phyloP scores from a whole-genome alignment of 352 stramenopile genomes.

The Phytophthora nicotianae region DNA sequence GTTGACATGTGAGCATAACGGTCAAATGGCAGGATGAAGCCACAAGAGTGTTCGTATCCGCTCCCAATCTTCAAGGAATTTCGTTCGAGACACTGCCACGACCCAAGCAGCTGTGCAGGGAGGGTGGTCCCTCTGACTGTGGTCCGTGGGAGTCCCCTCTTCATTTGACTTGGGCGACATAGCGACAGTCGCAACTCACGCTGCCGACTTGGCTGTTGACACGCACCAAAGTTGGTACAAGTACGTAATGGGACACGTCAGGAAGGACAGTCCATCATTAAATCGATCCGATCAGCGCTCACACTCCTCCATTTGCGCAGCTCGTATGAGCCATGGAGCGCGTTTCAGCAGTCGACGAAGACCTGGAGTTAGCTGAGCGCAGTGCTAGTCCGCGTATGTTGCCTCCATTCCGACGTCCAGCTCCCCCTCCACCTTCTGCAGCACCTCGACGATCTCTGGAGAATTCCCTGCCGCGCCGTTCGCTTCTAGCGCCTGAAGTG shows the following conservation, averaged over 20 bases:
- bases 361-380: constrained; percentile 24
- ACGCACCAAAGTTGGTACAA: constrained; percentile 15
- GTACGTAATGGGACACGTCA: constrained; percentile 8
- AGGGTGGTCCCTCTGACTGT: too few relatives aligned
- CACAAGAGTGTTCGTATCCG: constrained; percentile 18
- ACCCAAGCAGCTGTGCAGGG: constrained; percentile 16
- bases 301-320: constrained; percentile 16
- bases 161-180: constrained; percentile 16
- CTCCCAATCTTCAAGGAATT: constrained; percentile 27
- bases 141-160: constrained; percentile 12
- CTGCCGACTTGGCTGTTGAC: constrained; percentile 10
- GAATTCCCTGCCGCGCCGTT: constrained; percentile 37
- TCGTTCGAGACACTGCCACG: constrained; percentile 21
- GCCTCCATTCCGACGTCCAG: constrained; percentile 26
- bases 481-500: constrained; percentile 33
- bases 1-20: background rate
- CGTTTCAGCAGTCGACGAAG: constrained; percentile 21
- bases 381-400: constrained; percentile 19
- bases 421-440: constrained; percentile 17
- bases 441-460: constrained; percentile 28
- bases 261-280: constrained; percentile 13
- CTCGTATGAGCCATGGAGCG: constrained; percentile 28
- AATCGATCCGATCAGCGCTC: background rate
- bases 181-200: constrained; percentile 7
- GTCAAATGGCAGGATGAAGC: background rate